Conservation (phyloP, 75 land plant genomes). For the Cupressus sempervirens region DNA sequence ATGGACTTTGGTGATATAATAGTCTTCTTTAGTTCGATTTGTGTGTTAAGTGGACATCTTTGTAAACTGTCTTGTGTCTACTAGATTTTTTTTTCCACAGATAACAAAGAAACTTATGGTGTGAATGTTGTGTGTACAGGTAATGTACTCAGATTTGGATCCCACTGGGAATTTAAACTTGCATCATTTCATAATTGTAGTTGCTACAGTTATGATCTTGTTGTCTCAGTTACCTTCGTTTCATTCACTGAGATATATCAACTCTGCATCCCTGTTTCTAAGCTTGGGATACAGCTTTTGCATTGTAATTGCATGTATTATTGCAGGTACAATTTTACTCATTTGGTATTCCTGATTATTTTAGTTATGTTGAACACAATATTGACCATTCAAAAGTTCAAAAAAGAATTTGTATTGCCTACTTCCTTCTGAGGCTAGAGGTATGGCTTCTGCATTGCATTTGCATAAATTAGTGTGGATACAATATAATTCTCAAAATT, state of each 20-base stretch:
- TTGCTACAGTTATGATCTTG: slow-evolving; percentile 56
- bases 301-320: slow-evolving; percentile 59
- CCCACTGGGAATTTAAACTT: slow-evolving; percentile 66
- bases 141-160: slow-evolving; percentile 41
- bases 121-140: slow-evolving; percentile 14
- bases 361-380: background rate
- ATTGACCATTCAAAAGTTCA: background rate
- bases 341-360: background rate
- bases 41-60: too few species aligned
- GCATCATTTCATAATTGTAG: slow-evolving; percentile 68
- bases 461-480: slow-evolving; percentile 77
- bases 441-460: slow-evolving; percentile 54
- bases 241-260: slow-evolving; percentile 85
- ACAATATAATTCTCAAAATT: background rate
- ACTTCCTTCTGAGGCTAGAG: slow-evolving; percentile 65
- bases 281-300: slow-evolving; percentile 70
- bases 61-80: background rate
- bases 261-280: slow-evolving; percentile 65
- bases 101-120: background rate
- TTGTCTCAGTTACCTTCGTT: slow-evolving; percentile 84
- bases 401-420: slow-evolving; percentile 13
- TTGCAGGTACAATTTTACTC: slow-evolving; percentile 50
- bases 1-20: too few species aligned
- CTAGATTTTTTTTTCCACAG: background rate
- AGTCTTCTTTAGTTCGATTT: too few species aligned